Conservation (phyloP, 1,284 basidiomycete genomes). For the Ceratobasidium sp. region DNA sequence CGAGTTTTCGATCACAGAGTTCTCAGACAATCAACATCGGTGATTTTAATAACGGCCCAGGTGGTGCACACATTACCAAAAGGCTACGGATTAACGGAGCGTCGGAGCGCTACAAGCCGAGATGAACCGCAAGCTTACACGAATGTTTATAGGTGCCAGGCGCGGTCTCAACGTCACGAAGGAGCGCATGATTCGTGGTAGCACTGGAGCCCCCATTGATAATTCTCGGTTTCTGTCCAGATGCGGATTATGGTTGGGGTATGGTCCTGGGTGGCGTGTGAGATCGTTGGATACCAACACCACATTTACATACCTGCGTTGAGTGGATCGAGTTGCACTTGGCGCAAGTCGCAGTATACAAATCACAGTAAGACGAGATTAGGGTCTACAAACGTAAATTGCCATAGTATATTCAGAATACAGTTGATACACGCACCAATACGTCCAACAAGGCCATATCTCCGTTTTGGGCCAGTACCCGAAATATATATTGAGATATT, state of each 20-base stretch:
- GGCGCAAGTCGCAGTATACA: constrained; percentile 26
- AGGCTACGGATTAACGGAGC: not conserved
- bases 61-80: not conserved
- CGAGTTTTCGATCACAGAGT: not conserved
- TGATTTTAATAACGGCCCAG: not conserved
- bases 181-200: constrained; percentile 31
- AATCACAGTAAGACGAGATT: constrained; percentile 3
- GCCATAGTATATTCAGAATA: not conserved
- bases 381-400: not conserved
- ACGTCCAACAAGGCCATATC: constrained; percentile 7
- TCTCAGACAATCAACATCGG: not conserved
- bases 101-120: not conserved
- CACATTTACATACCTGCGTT: constrained; percentile 11
- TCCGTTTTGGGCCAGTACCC: not conserved
- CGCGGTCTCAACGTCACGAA: not conserved
- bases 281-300: not conserved
- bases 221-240: constrained; percentile 15
- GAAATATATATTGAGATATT: constrained; percentile 25
- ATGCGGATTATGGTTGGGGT: constrained; percentile 22
- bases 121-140: not conserved
- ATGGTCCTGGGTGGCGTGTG: not conserved
- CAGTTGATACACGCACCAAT: constrained; percentile 2
- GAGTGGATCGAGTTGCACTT: constrained; percentile 24
- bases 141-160: not conserved
- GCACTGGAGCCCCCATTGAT: constrained; percentile 1